Evolutionary conservation across 441 rosid species (phyloP), one percentile per base, ranked within the genome.

Genomic region (Erysimum cheiri): DNA sequence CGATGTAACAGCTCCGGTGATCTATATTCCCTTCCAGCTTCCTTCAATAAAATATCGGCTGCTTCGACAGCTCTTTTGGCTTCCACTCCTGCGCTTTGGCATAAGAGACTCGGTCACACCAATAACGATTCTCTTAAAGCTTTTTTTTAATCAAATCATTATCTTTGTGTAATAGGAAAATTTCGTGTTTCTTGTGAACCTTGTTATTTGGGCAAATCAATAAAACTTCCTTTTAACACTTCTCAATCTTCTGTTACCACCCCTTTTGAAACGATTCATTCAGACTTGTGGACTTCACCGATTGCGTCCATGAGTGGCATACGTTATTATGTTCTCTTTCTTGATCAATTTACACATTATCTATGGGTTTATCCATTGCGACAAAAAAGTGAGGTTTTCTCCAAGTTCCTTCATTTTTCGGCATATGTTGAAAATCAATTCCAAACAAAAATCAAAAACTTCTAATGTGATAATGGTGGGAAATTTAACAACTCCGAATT

Each of bases 1-100:
- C 53, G 53, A 3, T 3, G 53, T 48, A 13, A 48, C 0, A 48
- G 53, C 53, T 8, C 29, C 6, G 6, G n/a, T 8, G 53, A 48
- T 9, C 53, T 48, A 0, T 48, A 48, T 22, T 10, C 28, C 0
- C 12, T 19, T 19, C 53, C 53, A 1, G 13, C 6, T 0, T 48
- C 12, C 0, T 1, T 22, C 13, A 19, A 48, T 48, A 15, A 15
- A 11, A 3, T 26, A 0, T 3, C 0, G 0, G 15, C 1, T 4
- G 0, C 22, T 0, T 43, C 48, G 1, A 6, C 13, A 0, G 22
- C 48, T n/a, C 9, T 43, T 0, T 12, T 43, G 8, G 48, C 48
- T 43, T 43, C 15, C 1, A 37, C 41, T 0, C 44, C 44, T 0
- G 6, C 0, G 0, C 1, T 40, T 0, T 40, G 44, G 44, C 44